Conservation (phyloP, 192 early-diverging fungal species). For the Chytriomyces confervae region DNA sequence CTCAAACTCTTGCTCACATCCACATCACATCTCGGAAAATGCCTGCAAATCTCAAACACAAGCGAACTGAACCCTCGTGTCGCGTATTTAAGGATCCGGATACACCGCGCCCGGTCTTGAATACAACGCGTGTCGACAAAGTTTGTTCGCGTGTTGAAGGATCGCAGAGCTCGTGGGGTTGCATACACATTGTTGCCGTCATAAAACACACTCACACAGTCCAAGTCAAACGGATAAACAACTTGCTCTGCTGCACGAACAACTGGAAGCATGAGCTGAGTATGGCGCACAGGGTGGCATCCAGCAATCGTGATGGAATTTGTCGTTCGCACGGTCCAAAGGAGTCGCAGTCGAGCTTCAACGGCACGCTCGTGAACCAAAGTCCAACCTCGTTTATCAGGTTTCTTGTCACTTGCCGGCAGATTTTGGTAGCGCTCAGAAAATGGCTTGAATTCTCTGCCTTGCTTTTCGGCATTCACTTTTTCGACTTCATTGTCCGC, state of each 20-base stretch:
- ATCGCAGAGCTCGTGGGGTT: constrained; percentile 33
- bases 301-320: constrained; percentile 40
- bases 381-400: constrained; percentile 28
- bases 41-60: constrained; percentile 36
- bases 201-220: constrained; percentile 38
- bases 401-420: not conserved
- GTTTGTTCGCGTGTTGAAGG: constrained; percentile 46
- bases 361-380: constrained; percentile 9
- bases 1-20: constrained; percentile 21
- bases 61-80: constrained; percentile 36
- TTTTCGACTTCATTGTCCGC: constrained; percentile 15
- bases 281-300: constrained; percentile 30
- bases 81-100: constrained; percentile 36
- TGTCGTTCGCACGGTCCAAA: constrained; percentile 43
- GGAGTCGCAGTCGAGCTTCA: constrained; percentile 3
- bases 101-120: constrained; percentile 14
- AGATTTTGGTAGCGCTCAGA: not conserved
- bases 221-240: constrained; percentile 38
- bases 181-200: constrained; percentile 45
- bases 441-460: constrained; percentile 1
- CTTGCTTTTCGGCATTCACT: not conserved
- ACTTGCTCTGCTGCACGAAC: constrained; percentile 34
- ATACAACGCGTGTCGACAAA: constrained; percentile 37
- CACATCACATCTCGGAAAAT: constrained; percentile 23
- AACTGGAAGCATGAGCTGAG: constrained; percentile 42